A percentile compares a stretch with the other conserved stretches of the same genome.
These are phyloP conservation scores for Fusarium protoensiforme DNA, from an alignment of 2,329 filamentous ascomycete genomes.

Conservation along the genomic window DNA sequence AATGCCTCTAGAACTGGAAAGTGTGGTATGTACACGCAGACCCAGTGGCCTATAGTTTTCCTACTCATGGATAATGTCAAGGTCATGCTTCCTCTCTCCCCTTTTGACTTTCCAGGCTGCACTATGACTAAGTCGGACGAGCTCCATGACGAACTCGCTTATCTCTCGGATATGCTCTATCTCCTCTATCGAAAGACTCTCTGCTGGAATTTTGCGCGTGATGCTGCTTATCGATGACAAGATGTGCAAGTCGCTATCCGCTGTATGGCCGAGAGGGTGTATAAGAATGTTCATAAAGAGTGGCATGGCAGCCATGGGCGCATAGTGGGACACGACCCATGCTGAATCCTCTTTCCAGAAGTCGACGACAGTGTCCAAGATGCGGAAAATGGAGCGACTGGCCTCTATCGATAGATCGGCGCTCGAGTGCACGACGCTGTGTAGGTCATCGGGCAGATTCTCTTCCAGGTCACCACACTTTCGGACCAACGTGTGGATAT, in stretches of 20 bases:
- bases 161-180: conserved; percentile 35
- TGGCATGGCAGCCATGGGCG: conserved; percentile 31
- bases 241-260: conserved; percentile 28
- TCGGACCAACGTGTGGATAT: conserved; percentile 29
- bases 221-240: conserved; percentile 32
- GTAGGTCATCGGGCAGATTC: conserved; percentile 30
- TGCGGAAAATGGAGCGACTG: conserved; percentile 30
- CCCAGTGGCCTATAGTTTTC: not conserved
- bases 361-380: conserved; percentile 24
- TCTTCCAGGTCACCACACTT: conserved; percentile 29
- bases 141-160: conserved; percentile 34
- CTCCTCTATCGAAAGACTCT: conserved; percentile 28
- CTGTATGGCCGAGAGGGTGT: conserved; percentile 25
- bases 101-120: conserved; percentile 33
- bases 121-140: conserved; percentile 31
- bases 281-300: conserved; percentile 34
- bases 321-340: conserved; percentile 31
- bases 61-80: conserved; percentile 27
- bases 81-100: conserved; percentile 29
- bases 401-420: conserved; percentile 32
- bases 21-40: too few relatives aligned
- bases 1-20: too few relatives aligned
- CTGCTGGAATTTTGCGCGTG: conserved; percentile 25
- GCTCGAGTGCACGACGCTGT: conserved; percentile 28
- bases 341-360: conserved; percentile 32